Conservation (phyloP, 805 yeast species). For the Kodamaea hsintzibuensis region DNA sequence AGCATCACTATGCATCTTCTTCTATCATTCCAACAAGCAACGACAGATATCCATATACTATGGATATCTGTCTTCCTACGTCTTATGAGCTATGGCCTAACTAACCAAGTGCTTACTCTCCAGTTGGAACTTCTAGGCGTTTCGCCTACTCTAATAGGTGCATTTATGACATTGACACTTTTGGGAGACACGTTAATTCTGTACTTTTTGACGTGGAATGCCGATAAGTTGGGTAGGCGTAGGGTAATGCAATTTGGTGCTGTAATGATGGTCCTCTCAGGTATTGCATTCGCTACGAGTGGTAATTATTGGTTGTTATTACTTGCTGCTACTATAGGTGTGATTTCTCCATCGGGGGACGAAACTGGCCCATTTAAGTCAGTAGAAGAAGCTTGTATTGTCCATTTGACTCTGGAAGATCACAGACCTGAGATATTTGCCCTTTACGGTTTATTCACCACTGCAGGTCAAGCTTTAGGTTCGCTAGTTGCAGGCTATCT, state of each 20-base stretch:
- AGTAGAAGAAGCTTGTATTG: constrained; percentile 79
- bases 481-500: constrained; percentile 61
- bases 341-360: constrained; percentile 85
- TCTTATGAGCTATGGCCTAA: constrained; percentile 72
- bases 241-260: constrained; percentile 63
- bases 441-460: constrained; percentile 65
- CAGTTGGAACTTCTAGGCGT: constrained; percentile 58
- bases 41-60: constrained; percentile 58
- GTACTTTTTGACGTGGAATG: constrained; percentile 71
- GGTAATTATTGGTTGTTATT: constrained; percentile 57
- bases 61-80: constrained; percentile 71
- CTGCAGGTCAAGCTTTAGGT: constrained; percentile 76
- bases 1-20: constrained; percentile 33
- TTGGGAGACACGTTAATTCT: constrained; percentile 78
- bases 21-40: constrained; percentile 37
- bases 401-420: constrained; percentile 68
- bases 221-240: constrained; percentile 70
- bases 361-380: constrained; percentile 91
- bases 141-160: constrained; percentile 61
- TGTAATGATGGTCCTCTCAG: constrained; percentile 66
- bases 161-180: constrained; percentile 79
- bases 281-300: constrained; percentile 59
- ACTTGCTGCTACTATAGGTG: constrained; percentile 77
- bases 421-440: constrained; percentile 76
- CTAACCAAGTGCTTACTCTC: constrained; percentile 75